Percentiles rank a stretch among this genome's conserved stretches.
These are phyloP conservation scores for Dactylellina leptospora DNA, from an alignment of 2,329 filamentous ascomycete species.

Conservation along the genomic window DNA sequence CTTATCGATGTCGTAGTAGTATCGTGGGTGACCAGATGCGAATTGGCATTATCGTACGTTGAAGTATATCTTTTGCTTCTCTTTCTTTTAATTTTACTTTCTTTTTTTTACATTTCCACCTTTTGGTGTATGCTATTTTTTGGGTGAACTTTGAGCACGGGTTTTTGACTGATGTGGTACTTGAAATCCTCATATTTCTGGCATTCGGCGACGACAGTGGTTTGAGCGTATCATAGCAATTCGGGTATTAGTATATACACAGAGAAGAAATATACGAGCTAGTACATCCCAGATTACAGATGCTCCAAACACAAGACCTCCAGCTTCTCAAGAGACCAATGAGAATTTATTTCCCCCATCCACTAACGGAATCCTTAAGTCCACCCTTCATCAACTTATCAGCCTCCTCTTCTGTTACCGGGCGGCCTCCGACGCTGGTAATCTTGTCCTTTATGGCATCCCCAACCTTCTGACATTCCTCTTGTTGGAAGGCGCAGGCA, in stretches of 20 bases:
- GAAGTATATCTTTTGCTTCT: neutral
- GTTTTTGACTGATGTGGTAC: no score
- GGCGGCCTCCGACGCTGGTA: neutral
- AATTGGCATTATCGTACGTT: conserved; percentile 38
- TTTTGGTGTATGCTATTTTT: neutral
- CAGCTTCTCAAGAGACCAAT: neutral
- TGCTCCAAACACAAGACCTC: no score
- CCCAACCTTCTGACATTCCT: conserved; percentile 33
- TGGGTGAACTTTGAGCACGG: no score
- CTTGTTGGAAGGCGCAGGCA: conserved; percentile 32
- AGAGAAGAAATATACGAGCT: neutral
- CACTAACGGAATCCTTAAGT: conserved; percentile 14
- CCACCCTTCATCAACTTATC: conserved; percentile 25
- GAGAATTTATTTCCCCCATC: conserved; percentile 7
- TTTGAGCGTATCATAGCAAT: neutral
- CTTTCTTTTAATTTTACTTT: neutral
- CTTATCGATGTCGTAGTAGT: conserved; percentile 47
- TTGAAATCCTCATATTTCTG: no score
- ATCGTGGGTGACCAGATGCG: conserved; percentile 49
- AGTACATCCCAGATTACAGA: neutral
- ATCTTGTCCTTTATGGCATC: conserved; percentile 17
- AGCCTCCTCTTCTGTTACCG: conserved; percentile 1
- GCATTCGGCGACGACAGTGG: neutral
- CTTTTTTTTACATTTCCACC: neutral
- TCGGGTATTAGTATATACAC: neutral